Evolutionary conservation across 1,284 basidiomycete species (phyloP).

Genomic region (Grifola frondosa): DNA sequence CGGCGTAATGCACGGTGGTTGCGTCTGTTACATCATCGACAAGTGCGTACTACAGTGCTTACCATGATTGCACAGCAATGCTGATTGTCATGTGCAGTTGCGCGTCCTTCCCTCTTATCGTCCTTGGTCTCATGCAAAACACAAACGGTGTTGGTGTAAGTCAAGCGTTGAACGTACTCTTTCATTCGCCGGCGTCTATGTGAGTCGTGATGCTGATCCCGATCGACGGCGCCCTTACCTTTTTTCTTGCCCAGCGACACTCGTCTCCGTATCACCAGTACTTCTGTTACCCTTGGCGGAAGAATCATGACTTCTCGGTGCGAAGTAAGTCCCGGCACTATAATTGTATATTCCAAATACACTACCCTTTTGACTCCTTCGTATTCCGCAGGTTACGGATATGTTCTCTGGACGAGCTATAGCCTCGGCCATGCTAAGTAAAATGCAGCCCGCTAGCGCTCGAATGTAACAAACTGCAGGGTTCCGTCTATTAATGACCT

Average conservation of each 20-base stretch:
- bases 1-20: slow-evolving; percentile 70
- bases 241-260: slow-evolving; percentile 44
- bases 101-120: slow-evolving; percentile 63
- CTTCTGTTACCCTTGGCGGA: slow-evolving; percentile 62
- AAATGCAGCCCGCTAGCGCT: slow-evolving; percentile 82
- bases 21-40: slow-evolving; percentile 69
- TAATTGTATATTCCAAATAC: not conserved
- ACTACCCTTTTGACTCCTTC: not conserved
- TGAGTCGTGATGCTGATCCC: slow-evolving; percentile 33
- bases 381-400: slow-evolving; percentile 48
- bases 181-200: slow-evolving; percentile 65
- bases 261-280: slow-evolving; percentile 55
- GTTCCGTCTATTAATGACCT: too few species aligned
- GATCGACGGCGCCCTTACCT: slow-evolving; percentile 1
- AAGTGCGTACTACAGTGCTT: slow-evolving; percentile 43
- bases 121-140: slow-evolving; percentile 55
- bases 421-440: slow-evolving; percentile 65
- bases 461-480: too few species aligned
- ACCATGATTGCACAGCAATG: not conserved
- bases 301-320: slow-evolving; percentile 68
- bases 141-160: slow-evolving; percentile 74
- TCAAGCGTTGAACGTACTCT: slow-evolving; percentile 64
- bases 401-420: slow-evolving; percentile 54
- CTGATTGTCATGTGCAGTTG: slow-evolving; percentile 40
- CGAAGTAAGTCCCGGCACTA: slow-evolving; percentile 44